A percentile compares a stretch with the other conserved stretches of the same genome.
These are phyloP conservation scores for Penicillium sp. DNA, from an alignment of 2,329 filamentous ascomycete species.

Conservation along the genomic window DNA sequence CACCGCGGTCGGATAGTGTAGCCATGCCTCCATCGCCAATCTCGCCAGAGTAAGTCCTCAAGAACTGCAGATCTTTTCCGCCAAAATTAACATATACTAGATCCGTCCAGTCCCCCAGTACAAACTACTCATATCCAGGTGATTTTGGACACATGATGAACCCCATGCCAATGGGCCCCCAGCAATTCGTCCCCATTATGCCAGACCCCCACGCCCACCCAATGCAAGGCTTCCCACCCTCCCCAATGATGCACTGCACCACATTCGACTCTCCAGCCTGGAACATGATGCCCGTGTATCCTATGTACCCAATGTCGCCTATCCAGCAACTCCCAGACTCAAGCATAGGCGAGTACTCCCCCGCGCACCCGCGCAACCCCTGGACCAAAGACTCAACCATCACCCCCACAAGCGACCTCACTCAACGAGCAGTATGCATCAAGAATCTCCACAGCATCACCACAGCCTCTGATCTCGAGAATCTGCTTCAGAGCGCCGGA, in stretches of 20 bases:
- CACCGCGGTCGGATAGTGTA: slow-evolving; percentile 31
- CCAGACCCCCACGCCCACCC: slow-evolving; percentile 23
- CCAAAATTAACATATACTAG: slow-evolving; percentile 11
- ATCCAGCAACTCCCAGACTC: slow-evolving; percentile 18
- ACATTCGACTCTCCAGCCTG: slow-evolving; percentile 30
- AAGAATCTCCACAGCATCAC: slow-evolving; percentile 32
- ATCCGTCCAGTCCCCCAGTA: slow-evolving; percentile 21
- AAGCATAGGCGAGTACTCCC: slow-evolving; percentile 3
- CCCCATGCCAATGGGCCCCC: slow-evolving; percentile 22
- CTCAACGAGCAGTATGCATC: slow-evolving; percentile 26
- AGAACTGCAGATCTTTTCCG: background rate
- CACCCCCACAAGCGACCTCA: slow-evolving; percentile 1
- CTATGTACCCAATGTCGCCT: slow-evolving; percentile 25
- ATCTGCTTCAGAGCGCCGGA: slow-evolving; percentile 31
- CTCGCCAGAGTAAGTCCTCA: slow-evolving; percentile 35
- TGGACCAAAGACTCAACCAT: slow-evolving; percentile 2
- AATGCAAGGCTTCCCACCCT: slow-evolving; percentile 28
- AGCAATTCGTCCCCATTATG: slow-evolving; percentile 30
- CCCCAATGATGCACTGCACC: slow-evolving; percentile 29
- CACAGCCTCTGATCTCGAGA: slow-evolving; percentile 29
- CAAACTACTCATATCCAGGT: slow-evolving; percentile 22
- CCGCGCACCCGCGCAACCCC: slow-evolving; percentile 4
- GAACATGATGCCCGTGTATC: slow-evolving; percentile 31
- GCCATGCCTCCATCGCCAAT: slow-evolving; percentile 36
- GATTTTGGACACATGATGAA: slow-evolving; percentile 29